Conservation (phyloP, 805 yeast genomes). For the Candida odintsovae region DNA sequence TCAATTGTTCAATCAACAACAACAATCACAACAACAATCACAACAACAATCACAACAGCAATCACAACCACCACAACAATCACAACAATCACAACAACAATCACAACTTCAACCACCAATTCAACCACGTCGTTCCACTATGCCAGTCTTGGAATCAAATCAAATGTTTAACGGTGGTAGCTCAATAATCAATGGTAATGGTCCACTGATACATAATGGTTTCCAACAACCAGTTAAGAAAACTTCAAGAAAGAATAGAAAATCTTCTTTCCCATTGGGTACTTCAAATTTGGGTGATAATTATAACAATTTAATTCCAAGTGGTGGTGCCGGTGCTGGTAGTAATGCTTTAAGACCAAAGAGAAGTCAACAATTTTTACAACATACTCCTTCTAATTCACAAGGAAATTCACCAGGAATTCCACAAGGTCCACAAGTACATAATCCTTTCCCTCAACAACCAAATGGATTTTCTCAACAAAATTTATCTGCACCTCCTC, state of each 20-base stretch:
- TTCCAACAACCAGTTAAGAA: slow-evolving; percentile 20
- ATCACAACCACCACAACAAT: slow-evolving; percentile 2
- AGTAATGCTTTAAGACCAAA: not conserved
- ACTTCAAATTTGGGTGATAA: slow-evolving; percentile 9
- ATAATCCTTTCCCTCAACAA: not conserved
- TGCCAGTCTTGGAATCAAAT: slow-evolving; percentile 15
- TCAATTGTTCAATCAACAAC: not conserved
- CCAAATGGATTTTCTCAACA: not conserved
- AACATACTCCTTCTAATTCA: not conserved
- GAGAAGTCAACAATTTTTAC: not conserved
- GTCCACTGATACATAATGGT: not conserved
- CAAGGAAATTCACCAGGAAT: not conserved
- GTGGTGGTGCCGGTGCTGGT: slow-evolving; percentile 1
- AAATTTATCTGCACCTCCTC: slow-evolving; percentile 2
- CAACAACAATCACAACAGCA: too few relatives aligned
- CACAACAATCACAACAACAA: too few relatives aligned
- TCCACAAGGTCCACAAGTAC: not conserved
- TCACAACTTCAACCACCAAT: not conserved
- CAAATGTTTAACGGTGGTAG: slow-evolving; percentile 6
- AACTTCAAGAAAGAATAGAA: slow-evolving; percentile 41
- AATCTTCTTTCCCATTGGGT: slow-evolving; percentile 29
- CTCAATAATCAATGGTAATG: slow-evolving; percentile 8
- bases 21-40: slow-evolving; percentile 2
- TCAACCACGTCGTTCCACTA: slow-evolving; percentile 19
- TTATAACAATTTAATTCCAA: slow-evolving; percentile 5